These are phyloP conservation scores for Colletotrichum paranaense DNA, from an alignment of 2,329 filamentous ascomycete genomes.

Conservation along the genomic window DNA sequence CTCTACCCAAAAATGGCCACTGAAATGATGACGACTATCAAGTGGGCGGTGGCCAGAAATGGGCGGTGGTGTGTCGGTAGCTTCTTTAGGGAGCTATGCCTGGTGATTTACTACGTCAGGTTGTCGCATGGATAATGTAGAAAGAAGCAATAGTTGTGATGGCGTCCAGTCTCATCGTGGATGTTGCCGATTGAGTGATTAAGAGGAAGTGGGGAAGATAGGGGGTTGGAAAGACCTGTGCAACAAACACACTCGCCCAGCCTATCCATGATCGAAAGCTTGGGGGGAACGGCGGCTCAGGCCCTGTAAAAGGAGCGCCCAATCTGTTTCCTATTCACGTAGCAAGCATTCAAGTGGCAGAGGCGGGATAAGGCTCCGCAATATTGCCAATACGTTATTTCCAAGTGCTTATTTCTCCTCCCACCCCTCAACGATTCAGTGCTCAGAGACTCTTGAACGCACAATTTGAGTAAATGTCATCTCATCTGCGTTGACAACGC, in stretches of 20 bases:
- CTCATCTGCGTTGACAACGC: no score
- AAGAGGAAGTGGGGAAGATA: neutral
- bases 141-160: slow-evolving; percentile 25
- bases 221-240: neutral
- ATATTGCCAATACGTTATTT: no score
- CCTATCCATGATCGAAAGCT: neutral
- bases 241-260: neutral
- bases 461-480: no score
- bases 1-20: neutral
- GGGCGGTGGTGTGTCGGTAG: neutral
- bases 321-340: neutral
- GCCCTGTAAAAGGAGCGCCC: neutral
- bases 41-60: neutral
- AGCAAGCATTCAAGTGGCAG: neutral
- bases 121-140: slow-evolving; percentile 32
- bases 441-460: no score
- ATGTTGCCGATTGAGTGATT: slow-evolving; percentile 27
- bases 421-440: no score
- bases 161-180: slow-evolving; percentile 20
- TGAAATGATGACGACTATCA: slow-evolving; percentile 24
- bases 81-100: slow-evolving; percentile 10
- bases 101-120: slow-evolving; percentile 15
- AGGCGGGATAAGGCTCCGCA: neutral
- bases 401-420: no score
- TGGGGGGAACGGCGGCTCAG: neutral